Conservation (phyloP, 495 filamentous ascomycete genomes). For the Lichenothelia convexa region DNA sequence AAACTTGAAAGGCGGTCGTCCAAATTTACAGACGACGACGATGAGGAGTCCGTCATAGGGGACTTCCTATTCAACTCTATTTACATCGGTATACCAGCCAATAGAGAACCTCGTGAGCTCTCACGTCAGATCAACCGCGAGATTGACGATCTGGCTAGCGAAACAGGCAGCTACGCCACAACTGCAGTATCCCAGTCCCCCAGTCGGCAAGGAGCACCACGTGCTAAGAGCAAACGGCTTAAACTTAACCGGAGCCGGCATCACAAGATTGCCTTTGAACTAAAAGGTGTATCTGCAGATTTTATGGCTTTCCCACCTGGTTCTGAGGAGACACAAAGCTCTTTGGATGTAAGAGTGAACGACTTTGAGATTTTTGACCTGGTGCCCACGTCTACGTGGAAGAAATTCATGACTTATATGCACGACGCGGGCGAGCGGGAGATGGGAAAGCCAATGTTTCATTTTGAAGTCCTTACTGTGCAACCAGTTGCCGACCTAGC, state of each 20-base stretch:
- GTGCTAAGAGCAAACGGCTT: conserved; percentile 33
- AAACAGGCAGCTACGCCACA: conserved; percentile 73
- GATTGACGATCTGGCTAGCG: conserved; percentile 69
- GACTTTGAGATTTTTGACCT: conserved; percentile 90
- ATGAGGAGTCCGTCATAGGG: conserved; percentile 72
- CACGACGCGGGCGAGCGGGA: conserved; percentile 70
- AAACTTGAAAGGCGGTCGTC: conserved; percentile 29
- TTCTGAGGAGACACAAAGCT: conserved; percentile 65
- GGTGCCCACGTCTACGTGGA: conserved; percentile 91
- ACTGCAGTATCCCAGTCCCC: conserved; percentile 22
- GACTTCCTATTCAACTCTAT: conserved; percentile 98
- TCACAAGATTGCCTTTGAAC: conserved; percentile 90
- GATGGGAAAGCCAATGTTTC: conserved; percentile 70
- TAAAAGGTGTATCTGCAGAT: conserved; percentile 72
- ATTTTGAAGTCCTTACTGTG: conserved; percentile 74
- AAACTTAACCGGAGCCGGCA: conserved; percentile 69
- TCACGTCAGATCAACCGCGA: conserved; percentile 69
- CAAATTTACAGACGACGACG: conserved; percentile 42
- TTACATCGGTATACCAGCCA: conserved; percentile 82
- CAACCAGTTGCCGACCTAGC: conserved; percentile 66
- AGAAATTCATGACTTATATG: conserved; percentile 91
- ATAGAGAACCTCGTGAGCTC: conserved; percentile 65
- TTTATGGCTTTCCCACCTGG: conserved; percentile 64
- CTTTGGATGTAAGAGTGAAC: conserved; percentile 60
- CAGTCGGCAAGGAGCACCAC: conserved; percentile 4